phyloP scores from a whole-genome alignment of 192 early-diverging fungal genomes.

The Lobulomyces angularis region DNA sequence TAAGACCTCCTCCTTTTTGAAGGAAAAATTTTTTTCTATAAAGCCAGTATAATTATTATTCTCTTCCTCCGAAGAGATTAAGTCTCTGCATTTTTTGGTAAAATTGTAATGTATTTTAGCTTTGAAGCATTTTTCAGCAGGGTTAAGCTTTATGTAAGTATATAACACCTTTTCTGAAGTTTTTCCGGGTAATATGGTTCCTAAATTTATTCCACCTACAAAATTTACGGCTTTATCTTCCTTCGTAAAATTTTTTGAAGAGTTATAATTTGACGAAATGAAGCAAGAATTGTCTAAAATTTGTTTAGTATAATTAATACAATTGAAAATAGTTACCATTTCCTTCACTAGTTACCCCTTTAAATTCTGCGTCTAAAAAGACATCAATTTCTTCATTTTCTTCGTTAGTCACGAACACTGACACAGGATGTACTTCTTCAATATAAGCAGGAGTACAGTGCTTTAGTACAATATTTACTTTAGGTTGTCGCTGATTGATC shows the following conservation, averaged over 20 bases:
- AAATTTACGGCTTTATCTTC: constrained; percentile 8
- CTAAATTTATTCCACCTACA: constrained; percentile 29
- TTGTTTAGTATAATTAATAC: no score
- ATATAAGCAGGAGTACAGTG: constrained; percentile 52
- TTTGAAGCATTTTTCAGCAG: no score
- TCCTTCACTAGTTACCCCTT: constrained; percentile 29
- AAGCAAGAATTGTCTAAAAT: no score
- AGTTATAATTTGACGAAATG: no score
- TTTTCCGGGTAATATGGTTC: constrained; percentile 23
- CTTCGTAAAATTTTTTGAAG: constrained; percentile 6
- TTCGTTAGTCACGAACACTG: constrained; percentile 48
- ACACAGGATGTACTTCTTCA: constrained; percentile 52
- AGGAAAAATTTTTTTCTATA: no score
- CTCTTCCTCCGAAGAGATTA: no score
- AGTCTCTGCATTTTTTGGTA: no score
- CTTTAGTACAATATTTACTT: constrained; percentile 33
- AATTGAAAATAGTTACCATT: constrained; percentile 15
- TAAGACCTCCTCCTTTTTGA: no score
- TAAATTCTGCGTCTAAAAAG: constrained; percentile 46
- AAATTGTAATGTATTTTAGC: no score
- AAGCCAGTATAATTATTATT: no score
- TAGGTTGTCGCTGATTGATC: constrained; percentile 50
- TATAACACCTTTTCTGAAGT: constrained; percentile 14
- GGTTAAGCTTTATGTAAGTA: no score
- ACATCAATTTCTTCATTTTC: constrained; percentile 47